Conservation (phyloP, 768 basidiomycete genomes). For the Mrakia blollopis region DNA sequence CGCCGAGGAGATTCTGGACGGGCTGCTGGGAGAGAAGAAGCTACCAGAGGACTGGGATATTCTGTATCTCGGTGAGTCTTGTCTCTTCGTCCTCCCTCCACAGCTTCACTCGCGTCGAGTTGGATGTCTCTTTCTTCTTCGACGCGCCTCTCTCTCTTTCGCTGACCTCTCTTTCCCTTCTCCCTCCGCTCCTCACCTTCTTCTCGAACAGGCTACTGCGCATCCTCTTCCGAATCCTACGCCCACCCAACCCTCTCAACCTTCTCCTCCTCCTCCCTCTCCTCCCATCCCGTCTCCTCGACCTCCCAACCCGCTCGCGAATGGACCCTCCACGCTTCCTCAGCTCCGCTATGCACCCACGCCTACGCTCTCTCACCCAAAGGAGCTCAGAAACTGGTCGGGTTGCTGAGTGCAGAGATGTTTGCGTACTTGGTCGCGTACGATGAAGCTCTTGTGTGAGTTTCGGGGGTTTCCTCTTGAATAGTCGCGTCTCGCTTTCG, state of each 20-base stretch:
- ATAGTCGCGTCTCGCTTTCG: background rate
- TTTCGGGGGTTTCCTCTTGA: no score
- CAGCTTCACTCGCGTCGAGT: background rate
- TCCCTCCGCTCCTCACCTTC: background rate
- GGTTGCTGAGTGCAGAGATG: background rate
- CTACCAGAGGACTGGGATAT: constrained; percentile 13
- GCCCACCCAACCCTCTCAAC: background rate
- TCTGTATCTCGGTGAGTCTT: constrained; percentile 14
- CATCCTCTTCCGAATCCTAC: background rate
- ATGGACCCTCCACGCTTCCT: constrained; percentile 14
- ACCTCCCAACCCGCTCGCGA: background rate
- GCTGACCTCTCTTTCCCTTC: background rate
- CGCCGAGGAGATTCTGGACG: background rate
- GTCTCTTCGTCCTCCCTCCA: background rate
- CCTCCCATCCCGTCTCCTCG: background rate
- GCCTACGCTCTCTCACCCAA: constrained; percentile 17
- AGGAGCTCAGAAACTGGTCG: background rate
- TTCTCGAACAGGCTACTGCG: constrained; percentile 12
- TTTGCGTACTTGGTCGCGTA: constrained; percentile 9
- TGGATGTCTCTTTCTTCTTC: no score
- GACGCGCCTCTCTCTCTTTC: background rate
- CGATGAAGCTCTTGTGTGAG: constrained; percentile 21
- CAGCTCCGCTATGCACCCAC: constrained; percentile 18
- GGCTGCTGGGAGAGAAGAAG: background rate
- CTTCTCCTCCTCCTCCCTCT: background rate